phyloP scores from a whole-genome alignment of 345 rosid species.

The Gossypium stocksii region DNA sequence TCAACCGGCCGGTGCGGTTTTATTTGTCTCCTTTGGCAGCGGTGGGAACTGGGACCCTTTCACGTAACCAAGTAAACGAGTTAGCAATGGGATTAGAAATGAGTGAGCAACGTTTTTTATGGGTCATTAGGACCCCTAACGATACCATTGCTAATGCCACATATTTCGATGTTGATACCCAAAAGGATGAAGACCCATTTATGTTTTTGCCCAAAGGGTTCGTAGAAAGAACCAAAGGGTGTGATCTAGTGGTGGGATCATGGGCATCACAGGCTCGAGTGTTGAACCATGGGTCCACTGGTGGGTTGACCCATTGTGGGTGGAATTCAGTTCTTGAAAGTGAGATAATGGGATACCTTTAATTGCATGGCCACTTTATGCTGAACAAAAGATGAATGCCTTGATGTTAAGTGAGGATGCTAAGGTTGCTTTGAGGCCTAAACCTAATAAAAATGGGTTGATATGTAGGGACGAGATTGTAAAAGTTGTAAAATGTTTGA shows the following conservation, averaged over 20 bases:
- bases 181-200: conserved; percentile 35
- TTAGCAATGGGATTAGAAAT: conserved; percentile 74
- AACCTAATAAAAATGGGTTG: conserved; percentile 30
- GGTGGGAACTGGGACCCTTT: conserved; percentile 83
- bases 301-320: conserved; percentile 83
- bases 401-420: conserved; percentile 44
- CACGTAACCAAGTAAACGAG: conserved; percentile 51
- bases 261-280: conserved; percentile 91
- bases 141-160: conserved; percentile 41
- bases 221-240: conserved; percentile 46
- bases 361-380: conserved; percentile 85
- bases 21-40: conserved; percentile 84
- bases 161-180: conserved; percentile 35
- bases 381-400: conserved; percentile 86
- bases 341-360: conserved; percentile 66
- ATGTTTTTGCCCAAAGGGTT: conserved; percentile 65
- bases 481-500: conserved; percentile 39
- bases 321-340: conserved; percentile 87
- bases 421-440: conserved; percentile 40
- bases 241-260: conserved; percentile 52
- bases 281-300: conserved; percentile 62
- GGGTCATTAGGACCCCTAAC: conserved; percentile 70
- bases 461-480: conserved; percentile 52
- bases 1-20: conserved; percentile 71
- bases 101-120: conserved; percentile 72